Percentiles rank a stretch among this genome's conserved stretches.
These are phyloP conservation scores for Letharia lupina DNA, from an alignment of 495 filamentous ascomycete genomes.

Conservation along the genomic window DNA sequence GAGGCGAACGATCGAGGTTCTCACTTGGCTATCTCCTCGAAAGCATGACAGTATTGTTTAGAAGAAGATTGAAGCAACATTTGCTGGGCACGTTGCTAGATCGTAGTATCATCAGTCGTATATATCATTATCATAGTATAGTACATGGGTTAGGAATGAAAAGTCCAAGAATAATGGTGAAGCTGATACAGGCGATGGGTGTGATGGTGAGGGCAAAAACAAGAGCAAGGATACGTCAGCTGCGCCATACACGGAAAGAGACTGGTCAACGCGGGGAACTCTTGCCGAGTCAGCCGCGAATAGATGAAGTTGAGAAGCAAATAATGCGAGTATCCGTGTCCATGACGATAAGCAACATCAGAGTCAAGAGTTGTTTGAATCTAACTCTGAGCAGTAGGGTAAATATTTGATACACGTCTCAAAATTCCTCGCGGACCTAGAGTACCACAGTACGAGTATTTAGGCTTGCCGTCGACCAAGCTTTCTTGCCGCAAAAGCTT, in stretches of 20 bases:
- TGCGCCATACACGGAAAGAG: not conserved
- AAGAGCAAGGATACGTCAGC: not conserved
- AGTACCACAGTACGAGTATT: too few species aligned
- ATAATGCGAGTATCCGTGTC: not conserved
- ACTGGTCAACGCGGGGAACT: not conserved
- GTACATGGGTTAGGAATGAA: not conserved
- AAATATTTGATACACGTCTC: not conserved
- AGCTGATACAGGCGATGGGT: not conserved
- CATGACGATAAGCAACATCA: not conserved
- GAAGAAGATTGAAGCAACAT: not conserved
- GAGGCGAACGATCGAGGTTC: not conserved
- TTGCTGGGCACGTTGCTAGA: not conserved
- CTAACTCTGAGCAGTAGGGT: too few species aligned
- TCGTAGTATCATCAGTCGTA: not conserved
- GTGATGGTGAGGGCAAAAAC: not conserved
- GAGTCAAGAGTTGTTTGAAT: not conserved
- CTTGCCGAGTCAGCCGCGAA: not conserved
- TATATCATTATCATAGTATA: not conserved
- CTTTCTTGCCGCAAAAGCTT: constrained; percentile 6
- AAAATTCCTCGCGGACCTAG: too few species aligned
- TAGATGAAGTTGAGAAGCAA: not conserved
- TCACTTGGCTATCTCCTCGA: not conserved
- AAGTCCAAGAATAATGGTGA: not conserved
- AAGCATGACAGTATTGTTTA: not conserved
- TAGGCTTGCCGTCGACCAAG: not conserved